phyloP scores from a whole-genome alignment of 2,329 filamentous ascomycete genomes.

The Microcyclosporella mali region DNA sequence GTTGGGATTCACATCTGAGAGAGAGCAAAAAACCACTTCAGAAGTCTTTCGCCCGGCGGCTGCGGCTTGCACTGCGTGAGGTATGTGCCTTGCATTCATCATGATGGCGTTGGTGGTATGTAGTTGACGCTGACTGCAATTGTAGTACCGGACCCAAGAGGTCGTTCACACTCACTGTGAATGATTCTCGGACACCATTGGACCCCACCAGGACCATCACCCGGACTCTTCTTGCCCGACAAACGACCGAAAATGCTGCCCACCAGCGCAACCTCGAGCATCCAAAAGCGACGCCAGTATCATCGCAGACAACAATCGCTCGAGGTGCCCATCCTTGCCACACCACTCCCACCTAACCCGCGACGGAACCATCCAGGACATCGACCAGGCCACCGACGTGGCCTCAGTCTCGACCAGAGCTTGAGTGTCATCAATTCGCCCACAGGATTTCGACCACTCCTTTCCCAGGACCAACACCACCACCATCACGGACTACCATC shows the following conservation, averaged over 20 bases:
- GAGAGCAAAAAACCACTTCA: constrained; percentile 9
- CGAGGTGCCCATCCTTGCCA: constrained; percentile 64
- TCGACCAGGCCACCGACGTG: constrained; percentile 62
- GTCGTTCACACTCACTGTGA: constrained; percentile 3
- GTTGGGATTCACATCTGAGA: constrained; percentile 19
- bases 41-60: constrained; percentile 57
- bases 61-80: constrained; percentile 79
- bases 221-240: constrained; percentile 61
- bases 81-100: constrained; percentile 40
- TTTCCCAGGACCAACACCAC: constrained; percentile 40
- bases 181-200: constrained; percentile 15
- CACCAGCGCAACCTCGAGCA: constrained; percentile 60
- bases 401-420: constrained; percentile 73
- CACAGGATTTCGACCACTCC: constrained; percentile 46
- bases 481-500: constrained; percentile 25
- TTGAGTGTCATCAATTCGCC: constrained; percentile 20
- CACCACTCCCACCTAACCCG: constrained; percentile 53
- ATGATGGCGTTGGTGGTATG: neutral
- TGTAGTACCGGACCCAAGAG: constrained; percentile 25
- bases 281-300: constrained; percentile 66
- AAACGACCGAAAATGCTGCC: constrained; percentile 61
- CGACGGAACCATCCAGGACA: constrained; percentile 38
- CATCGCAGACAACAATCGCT: constrained; percentile 87
- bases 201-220: constrained; percentile 28
- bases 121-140: constrained; percentile 9